Conservation (phyloP, 371 early-diverging fungal genomes). For the Thermomucor indicae-seudaticae region DNA sequence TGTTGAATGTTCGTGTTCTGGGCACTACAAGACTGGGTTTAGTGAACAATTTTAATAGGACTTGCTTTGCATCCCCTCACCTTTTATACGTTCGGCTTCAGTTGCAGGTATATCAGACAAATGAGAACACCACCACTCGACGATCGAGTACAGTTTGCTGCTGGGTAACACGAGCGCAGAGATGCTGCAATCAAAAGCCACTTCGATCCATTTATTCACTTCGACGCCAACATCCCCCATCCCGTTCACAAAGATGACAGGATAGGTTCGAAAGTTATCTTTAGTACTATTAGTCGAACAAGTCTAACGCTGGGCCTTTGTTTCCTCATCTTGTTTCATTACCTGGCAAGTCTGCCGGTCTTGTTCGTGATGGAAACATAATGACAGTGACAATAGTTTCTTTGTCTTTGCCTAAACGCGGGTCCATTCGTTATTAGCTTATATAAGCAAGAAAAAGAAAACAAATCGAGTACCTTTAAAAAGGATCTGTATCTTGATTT, state of each 20-base stretch:
- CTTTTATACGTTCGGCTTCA: neutral
- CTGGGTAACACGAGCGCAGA: neutral
- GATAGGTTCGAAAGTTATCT: neutral
- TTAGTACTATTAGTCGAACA: neutral
- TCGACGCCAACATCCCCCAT: neutral
- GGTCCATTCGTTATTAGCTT: too few relatives aligned
- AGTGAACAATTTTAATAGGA: too few relatives aligned
- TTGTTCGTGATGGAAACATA: neutral
- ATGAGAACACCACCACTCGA: neutral
- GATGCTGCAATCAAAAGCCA: neutral
- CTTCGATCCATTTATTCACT: constrained; percentile 1
- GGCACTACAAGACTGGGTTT: too few relatives aligned
- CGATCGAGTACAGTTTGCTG: neutral
- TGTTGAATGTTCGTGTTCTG: neutral
- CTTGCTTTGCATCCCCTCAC: too few relatives aligned
- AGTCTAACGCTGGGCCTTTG: neutral
- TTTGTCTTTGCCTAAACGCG: neutral
- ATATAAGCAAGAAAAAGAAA: too few relatives aligned
- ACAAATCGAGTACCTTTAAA: too few relatives aligned
- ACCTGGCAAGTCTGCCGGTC: neutral
- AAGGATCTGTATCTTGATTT: too few relatives aligned
- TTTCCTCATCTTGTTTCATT: neutral
- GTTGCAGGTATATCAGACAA: neutral
- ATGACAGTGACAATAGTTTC: neutral
- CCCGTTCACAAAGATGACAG: neutral